phyloP scores from a whole-genome alignment of 768 basidiomycete species.

The Boletus rubropictus region DNA sequence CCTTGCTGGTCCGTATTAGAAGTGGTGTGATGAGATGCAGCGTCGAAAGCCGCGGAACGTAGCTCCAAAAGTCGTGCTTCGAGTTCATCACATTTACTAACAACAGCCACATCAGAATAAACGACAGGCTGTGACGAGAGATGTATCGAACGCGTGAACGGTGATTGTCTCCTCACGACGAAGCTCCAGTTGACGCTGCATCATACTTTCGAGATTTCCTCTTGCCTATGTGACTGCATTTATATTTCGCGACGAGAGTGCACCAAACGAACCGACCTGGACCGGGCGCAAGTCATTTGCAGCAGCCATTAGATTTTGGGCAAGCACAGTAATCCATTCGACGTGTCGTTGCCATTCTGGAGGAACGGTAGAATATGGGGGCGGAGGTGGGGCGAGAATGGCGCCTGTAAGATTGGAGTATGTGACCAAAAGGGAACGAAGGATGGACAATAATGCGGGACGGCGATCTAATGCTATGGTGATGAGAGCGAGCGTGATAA shows the following conservation, averaged over 20 bases:
- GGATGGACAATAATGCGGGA: constrained; percentile 62
- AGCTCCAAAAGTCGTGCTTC: constrained; percentile 58
- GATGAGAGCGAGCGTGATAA: constrained; percentile 3
- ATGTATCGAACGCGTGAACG: constrained; percentile 56
- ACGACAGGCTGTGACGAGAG: background rate
- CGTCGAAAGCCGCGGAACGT: constrained; percentile 28
- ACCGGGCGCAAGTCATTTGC: constrained; percentile 87
- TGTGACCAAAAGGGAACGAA: constrained; percentile 73
- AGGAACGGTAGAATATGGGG: constrained; percentile 36
- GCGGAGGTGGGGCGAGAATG: constrained; percentile 59
- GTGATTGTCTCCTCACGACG: constrained; percentile 64
- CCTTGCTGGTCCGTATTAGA: constrained; percentile 3
- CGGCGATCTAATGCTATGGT: constrained; percentile 55
- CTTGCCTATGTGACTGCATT: constrained; percentile 50
- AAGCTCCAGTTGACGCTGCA: constrained; percentile 71
- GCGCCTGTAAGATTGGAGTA: constrained; percentile 71
- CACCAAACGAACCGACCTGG: constrained; percentile 47
- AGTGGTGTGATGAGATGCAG: background rate
- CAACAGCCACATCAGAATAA: constrained; percentile 6
- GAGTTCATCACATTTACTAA: constrained; percentile 67
- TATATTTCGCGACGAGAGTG: background rate
- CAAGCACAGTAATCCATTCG: constrained; percentile 76
- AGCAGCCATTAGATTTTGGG: constrained; percentile 84
- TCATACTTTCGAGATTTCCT: constrained; percentile 75
- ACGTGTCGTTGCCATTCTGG: constrained; percentile 73